A percentile compares a stretch with the other conserved stretches of the same genome.
Conservation (phyloP, 768 basidiomycete genomes). For the Coprinopsis cinerea region DNA sequence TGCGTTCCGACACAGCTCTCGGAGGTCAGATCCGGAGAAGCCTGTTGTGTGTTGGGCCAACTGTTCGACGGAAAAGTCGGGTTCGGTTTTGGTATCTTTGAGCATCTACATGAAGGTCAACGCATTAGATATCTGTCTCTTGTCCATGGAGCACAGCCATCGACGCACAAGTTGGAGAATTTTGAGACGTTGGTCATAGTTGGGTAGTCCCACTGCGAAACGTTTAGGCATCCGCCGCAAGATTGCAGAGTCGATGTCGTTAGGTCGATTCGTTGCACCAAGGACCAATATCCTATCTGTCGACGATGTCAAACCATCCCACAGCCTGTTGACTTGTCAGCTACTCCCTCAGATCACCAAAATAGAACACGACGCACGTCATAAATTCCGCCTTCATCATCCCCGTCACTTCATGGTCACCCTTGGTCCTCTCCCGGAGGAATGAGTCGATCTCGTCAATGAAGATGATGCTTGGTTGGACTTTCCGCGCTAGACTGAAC, state of each 20-base stretch:
- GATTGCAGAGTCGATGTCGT: constrained; percentile 85
- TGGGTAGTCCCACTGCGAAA: constrained; percentile 80
- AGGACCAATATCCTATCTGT: constrained; percentile 83
- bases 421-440: constrained; percentile 76
- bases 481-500: constrained; percentile 90
- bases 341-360: not conserved
- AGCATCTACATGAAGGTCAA: constrained; percentile 65
- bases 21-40: constrained; percentile 84
- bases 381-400: constrained; percentile 99
- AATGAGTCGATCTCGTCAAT: constrained; percentile 99
- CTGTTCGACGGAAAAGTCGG: constrained; percentile 50
- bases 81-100: constrained; percentile 61
- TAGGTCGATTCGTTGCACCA: constrained; percentile 92
- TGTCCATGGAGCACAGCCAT: not conserved
- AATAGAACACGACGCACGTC: constrained; percentile 50
- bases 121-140: not conserved
- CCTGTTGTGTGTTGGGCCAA: constrained; percentile 71
- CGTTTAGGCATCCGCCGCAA: constrained; percentile 98
- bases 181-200: constrained; percentile 69
- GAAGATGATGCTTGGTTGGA: constrained; percentile 95
- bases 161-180: constrained; percentile 70
- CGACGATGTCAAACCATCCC: constrained; percentile 89
- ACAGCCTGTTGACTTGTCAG: constrained; percentile 48
- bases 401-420: constrained; percentile 95
- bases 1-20: constrained; percentile 88